Conservation (phyloP, 1,284 basidiomycete species). For the Thelephora terrestris region DNA sequence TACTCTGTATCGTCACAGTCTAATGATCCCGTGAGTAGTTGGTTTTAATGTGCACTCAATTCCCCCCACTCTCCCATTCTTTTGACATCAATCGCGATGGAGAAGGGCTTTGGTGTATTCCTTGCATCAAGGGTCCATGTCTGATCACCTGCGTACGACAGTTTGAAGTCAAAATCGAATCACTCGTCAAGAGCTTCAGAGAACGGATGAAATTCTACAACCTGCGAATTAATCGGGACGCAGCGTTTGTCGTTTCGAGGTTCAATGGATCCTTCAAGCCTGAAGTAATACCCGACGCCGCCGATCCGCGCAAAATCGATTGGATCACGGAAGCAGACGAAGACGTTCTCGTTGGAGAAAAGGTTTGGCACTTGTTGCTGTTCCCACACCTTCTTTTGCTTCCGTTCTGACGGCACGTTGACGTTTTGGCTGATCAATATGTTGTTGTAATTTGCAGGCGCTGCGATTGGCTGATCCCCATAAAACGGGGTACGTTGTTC, state of each 20-base stretch:
- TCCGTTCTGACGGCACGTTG: neutral
- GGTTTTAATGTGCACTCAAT: neutral
- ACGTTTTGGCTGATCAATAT: no score
- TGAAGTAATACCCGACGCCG: slow-evolving; percentile 72
- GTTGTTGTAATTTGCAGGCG: slow-evolving; percentile 36
- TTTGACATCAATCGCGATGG: neutral
- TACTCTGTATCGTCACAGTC: slow-evolving; percentile 32
- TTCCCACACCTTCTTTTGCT: neutral
- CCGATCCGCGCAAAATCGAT: slow-evolving; percentile 72
- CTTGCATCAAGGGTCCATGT: neutral
- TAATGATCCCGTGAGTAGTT: slow-evolving; percentile 49
- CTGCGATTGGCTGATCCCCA: slow-evolving; percentile 63
- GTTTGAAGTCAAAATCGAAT: slow-evolving; percentile 66
- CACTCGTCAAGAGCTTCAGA: slow-evolving; percentile 65
- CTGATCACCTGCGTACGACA: slow-evolving; percentile 17
- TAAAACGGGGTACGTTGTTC: slow-evolving; percentile 53
- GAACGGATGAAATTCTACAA: slow-evolving; percentile 87
- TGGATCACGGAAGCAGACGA: slow-evolving; percentile 61
- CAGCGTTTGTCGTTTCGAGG: slow-evolving; percentile 57
- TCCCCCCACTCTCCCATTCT: neutral
- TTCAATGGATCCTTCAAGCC: slow-evolving; percentile 73
- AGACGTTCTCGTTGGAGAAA: slow-evolving; percentile 54
- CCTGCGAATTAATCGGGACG: slow-evolving; percentile 68
- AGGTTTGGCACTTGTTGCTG: slow-evolving; percentile 33
- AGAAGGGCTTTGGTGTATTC: no score